These are phyloP conservation scores for Candida jianshihensis DNA, from an alignment of 805 yeast genomes.

Conservation along the genomic window DNA sequence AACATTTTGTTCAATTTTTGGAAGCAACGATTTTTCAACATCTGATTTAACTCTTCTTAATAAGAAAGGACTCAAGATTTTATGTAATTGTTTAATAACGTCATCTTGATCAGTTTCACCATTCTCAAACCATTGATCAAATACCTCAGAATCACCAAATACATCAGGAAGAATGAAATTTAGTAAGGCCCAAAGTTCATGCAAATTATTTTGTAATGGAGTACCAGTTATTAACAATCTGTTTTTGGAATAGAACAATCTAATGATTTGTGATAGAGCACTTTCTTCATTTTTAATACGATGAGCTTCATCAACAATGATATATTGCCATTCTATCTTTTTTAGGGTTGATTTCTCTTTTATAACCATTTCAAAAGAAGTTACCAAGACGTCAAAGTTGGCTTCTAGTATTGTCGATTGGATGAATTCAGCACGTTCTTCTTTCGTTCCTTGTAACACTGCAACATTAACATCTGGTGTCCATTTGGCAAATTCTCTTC, in stretches of 20 bases:
- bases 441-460: conserved; percentile 86
- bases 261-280: conserved; percentile 84
- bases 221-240: conserved; percentile 91
- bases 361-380: conserved; percentile 91
- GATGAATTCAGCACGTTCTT: conserved; percentile 59
- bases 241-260: conserved; percentile 79
- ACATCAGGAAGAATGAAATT: conserved; percentile 92
- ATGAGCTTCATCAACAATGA: conserved; percentile 94
- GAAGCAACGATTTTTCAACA: conserved; percentile 84
- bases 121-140: conserved; percentile 86
- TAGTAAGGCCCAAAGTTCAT: conserved; percentile 92
- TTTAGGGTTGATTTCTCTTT: conserved; percentile 78
- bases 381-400: conserved; percentile 82
- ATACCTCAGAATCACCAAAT: conserved; percentile 83
- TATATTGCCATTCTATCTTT: conserved; percentile 87
- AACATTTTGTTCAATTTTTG: conserved; percentile 83
- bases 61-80: conserved; percentile 80
- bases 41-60: conserved; percentile 87
- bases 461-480: conserved; percentile 88
- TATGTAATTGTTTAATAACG: conserved; percentile 83
- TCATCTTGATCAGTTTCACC: conserved; percentile 59
- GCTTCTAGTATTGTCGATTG: conserved; percentile 55
- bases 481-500: conserved; percentile 91
- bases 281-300: conserved; percentile 93
- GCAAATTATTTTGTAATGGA: conserved; percentile 89